phyloP scores from a whole-genome alignment of 2,329 filamentous ascomycete genomes.

The Trichoderma citrinoviride region DNA sequence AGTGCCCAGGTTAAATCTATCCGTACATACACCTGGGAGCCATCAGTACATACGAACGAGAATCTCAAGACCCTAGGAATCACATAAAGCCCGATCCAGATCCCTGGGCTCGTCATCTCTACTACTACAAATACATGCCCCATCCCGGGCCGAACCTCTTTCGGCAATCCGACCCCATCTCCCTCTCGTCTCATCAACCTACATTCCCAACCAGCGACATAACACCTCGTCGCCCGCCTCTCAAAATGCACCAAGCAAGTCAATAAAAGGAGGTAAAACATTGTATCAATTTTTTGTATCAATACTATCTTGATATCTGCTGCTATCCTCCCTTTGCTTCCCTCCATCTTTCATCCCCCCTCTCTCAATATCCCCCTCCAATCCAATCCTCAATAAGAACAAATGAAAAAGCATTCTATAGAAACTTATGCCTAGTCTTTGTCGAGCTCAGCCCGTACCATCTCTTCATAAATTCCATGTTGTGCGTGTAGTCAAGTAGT shows the following conservation, averaged over 20 bases:
- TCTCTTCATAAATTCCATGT: constrained; percentile 24
- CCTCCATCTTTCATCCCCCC: not conserved
- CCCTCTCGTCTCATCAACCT: not conserved
- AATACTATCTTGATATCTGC: constrained; percentile 2
- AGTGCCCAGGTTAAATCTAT: no score
- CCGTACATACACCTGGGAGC: no score
- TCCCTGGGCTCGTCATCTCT: not conserved
- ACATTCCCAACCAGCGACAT: not conserved
- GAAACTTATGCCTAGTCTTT: constrained; percentile 20
- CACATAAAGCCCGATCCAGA: not conserved
- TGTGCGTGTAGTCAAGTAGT: constrained; percentile 18
- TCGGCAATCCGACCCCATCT: constrained; percentile 11
- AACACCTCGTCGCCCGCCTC: not conserved
- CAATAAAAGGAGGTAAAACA: not conserved
- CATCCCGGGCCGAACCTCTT: constrained; percentile 15
- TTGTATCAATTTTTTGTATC: constrained; percentile 12
- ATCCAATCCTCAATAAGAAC: constrained; percentile 21
- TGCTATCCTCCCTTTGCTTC: not conserved
- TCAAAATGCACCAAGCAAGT: no score
- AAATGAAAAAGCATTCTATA: constrained; percentile 29
- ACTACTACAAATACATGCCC: not conserved
- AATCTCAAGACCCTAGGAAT: no score
- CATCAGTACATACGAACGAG: no score
- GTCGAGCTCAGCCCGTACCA: constrained; percentile 23
- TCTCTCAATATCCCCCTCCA: constrained; percentile 8